phyloP scores from a whole-genome alignment of 2,329 filamentous ascomycete genomes.

The Aspergillus sp. region DNA sequence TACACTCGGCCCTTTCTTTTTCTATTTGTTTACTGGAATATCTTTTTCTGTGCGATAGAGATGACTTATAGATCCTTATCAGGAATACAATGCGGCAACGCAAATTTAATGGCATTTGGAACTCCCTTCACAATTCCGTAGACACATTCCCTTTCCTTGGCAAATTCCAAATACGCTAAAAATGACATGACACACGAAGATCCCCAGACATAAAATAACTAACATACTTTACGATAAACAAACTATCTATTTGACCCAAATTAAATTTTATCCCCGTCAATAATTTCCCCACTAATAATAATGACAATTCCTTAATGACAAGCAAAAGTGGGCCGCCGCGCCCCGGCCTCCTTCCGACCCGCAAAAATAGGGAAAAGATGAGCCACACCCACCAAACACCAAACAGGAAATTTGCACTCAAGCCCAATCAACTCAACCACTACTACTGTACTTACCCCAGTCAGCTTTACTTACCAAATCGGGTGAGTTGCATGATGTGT shows the following conservation, averaged over 20 bases:
- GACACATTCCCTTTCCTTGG: neutral
- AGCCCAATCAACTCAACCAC: too few relatives aligned
- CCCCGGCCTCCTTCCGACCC: neutral
- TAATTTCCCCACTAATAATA: neutral
- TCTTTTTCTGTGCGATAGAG: neutral
- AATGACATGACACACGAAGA: neutral
- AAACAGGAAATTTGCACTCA: too few relatives aligned
- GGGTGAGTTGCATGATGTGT: too few relatives aligned
- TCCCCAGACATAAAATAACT: too few relatives aligned
- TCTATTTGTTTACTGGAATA: neutral
- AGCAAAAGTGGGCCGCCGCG: neutral
- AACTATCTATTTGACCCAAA: neutral
- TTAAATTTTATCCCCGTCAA: neutral
- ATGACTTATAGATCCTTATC: constrained; percentile 6
- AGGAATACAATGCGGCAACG: constrained; percentile 7
- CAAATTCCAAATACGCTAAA: neutral
- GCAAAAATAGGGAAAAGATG: too few relatives aligned
- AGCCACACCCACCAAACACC: too few relatives aligned
- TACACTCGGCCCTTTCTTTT: neutral
- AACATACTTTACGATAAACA: too few relatives aligned
- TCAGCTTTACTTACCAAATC: too few relatives aligned
- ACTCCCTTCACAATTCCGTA: neutral
- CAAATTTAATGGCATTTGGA: neutral
- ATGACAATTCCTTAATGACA: neutral
- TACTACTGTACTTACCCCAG: too few relatives aligned